These are phyloP conservation scores for Jamesozyma piceae DNA, from an alignment of 805 yeast genomes.

Conservation along the genomic window DNA sequence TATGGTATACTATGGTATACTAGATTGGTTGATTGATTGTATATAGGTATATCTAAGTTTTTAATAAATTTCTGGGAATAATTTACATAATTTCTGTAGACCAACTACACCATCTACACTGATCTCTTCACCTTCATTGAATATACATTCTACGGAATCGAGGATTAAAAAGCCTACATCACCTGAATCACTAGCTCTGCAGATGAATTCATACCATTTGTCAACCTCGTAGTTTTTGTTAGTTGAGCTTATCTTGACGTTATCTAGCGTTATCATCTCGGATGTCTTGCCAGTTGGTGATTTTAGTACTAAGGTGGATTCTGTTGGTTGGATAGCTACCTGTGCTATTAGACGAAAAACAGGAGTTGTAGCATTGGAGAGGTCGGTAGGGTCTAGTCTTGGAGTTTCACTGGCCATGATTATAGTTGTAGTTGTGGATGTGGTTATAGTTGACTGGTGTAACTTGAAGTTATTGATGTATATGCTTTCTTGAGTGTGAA, in stretches of 20 bases:
- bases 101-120: conserved; percentile 29
- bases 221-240: conserved; percentile 19
- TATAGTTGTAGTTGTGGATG: no score
- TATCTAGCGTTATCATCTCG: conserved; percentile 22
- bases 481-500: background rate
- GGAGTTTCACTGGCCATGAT: conserved; percentile 29
- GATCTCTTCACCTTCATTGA: conserved; percentile 20
- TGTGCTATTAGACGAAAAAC: conserved; percentile 29
- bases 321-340: conserved; percentile 26
- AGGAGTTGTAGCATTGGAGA: conserved; percentile 16
- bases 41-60: background rate
- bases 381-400: conserved; percentile 26
- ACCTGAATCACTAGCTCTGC: conserved; percentile 28
- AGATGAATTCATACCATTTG: conserved; percentile 31
- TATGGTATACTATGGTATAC: background rate
- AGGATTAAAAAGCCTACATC: conserved; percentile 28
- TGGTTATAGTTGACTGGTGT: no score
- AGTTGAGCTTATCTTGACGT: conserved; percentile 20
- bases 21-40: no score
- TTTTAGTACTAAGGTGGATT: conserved; percentile 18
- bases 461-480: background rate
- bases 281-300: conserved; percentile 21
- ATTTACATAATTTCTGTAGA: conserved; percentile 21
- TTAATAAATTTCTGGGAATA: conserved; percentile 27
- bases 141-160: conserved; percentile 25